A percentile compares a stretch with the other conserved stretches of the same genome.
These are phyloP conservation scores for Arabis alpina DNA, from an alignment of 345 rosid species.

Conservation along the genomic window DNA sequence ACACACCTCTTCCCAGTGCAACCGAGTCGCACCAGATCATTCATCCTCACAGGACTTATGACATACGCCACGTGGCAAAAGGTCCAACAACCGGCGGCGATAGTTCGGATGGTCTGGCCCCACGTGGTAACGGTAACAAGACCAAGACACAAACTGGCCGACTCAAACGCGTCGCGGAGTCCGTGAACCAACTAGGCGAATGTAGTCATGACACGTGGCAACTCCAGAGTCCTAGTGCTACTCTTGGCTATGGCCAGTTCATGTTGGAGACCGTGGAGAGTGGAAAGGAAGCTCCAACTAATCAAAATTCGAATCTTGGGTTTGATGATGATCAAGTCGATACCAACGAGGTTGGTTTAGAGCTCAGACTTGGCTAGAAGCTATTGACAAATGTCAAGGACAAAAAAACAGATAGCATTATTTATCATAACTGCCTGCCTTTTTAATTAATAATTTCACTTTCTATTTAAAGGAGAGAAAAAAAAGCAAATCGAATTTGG, in stretches of 20 bases:
- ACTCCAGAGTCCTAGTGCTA: conserved; percentile 30
- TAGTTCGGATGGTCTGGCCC: conserved; percentile 29
- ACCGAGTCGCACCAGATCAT: conserved; percentile 39
- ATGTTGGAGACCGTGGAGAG: conserved; percentile 30
- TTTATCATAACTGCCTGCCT: conserved; percentile 5
- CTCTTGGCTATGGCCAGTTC: conserved; percentile 36
- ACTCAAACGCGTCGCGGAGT: conserved; percentile 36
- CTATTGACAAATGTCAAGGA: neutral
- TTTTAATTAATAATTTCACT: conserved; percentile 27
- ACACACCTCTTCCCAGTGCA: conserved; percentile 37
- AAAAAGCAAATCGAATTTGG: conserved; percentile 4
- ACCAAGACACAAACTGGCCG: conserved; percentile 44
- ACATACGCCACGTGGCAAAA: conserved; percentile 69
- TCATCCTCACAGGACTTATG: conserved; percentile 55
- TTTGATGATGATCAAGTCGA: conserved; percentile 42
- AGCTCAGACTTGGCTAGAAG: conserved; percentile 44
- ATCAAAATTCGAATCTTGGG: conserved; percentile 27
- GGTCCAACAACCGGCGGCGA: conserved; percentile 36
- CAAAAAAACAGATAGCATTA: conserved; percentile 4
- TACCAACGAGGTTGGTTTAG: conserved; percentile 43
- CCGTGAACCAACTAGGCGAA: conserved; percentile 37
- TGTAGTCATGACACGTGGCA: conserved; percentile 42
- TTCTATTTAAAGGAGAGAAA: conserved; percentile 5
- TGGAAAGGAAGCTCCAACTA: conserved; percentile 24
- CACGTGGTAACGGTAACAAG: conserved; percentile 37